phyloP scores from a whole-genome alignment of 2,329 filamentous ascomycete genomes.

The Zymoseptoria ardabiliae region DNA sequence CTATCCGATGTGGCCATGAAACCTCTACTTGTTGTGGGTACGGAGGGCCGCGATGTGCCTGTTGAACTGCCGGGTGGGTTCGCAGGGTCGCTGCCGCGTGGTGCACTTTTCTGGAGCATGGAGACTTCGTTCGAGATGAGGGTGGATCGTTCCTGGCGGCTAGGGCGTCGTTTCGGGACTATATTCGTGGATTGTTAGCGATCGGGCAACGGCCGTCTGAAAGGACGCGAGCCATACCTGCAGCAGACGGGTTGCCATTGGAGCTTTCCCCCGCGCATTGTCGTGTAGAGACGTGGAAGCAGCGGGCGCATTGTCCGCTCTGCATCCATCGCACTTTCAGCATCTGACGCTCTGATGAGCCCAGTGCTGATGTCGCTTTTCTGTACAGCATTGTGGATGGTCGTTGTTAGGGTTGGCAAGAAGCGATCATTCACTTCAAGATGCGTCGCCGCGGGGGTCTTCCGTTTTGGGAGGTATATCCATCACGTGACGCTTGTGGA shows the following conservation, averaged over 20 bases:
- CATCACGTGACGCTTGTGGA: not conserved
- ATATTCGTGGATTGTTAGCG: not conserved
- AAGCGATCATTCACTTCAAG: not conserved
- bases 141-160: conserved; percentile 16
- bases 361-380: conserved; percentile 10
- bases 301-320: conserved; percentile 17
- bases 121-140: conserved; percentile 21
- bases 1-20: conserved; percentile 10
- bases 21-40: conserved; percentile 10
- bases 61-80: conserved; percentile 8
- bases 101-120: conserved; percentile 19
- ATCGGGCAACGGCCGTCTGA: not conserved
- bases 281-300: conserved; percentile 15
- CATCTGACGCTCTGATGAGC: conserved; percentile 15
- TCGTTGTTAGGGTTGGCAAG: not conserved
- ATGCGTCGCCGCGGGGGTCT: not conserved
- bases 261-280: conserved; percentile 9
- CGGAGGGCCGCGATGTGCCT: conserved; percentile 8
- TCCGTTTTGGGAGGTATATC: not conserved
- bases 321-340: conserved; percentile 7
- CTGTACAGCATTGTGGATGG: conserved; percentile 10
- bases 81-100: conserved; percentile 6
- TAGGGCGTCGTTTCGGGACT: conserved; percentile 5
- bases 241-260: conserved; percentile 2
- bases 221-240: not conserved